Conservation (phyloP, 2,329 filamentous ascomycete genomes). For the Fusarium camptoceras region DNA sequence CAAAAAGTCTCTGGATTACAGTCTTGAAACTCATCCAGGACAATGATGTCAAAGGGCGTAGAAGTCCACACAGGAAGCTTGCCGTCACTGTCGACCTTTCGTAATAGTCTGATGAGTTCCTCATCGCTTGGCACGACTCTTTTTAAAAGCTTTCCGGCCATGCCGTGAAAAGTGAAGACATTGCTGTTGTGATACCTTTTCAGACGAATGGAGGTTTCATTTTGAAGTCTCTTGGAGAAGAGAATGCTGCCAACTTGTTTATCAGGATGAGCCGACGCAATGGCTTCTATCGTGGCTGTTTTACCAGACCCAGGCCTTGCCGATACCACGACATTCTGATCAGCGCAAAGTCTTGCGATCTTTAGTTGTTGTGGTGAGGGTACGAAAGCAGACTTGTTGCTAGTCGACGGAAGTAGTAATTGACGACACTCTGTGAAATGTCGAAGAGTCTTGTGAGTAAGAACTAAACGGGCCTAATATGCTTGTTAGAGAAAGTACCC, state of each 20-base stretch:
- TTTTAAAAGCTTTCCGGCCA: constrained; percentile 41
- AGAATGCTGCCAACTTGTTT: constrained; percentile 42
- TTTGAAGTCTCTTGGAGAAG: constrained; percentile 46
- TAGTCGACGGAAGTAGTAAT: background rate
- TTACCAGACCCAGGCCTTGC: constrained; percentile 51
- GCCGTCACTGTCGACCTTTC: background rate
- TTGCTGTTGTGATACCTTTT: constrained; percentile 28
- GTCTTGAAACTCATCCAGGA: constrained; percentile 51
- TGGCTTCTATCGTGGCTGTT: constrained; percentile 48
- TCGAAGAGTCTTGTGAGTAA: background rate
- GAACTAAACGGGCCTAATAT: background rate
- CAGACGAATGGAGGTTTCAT: constrained; percentile 44
- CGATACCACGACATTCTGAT: constrained; percentile 49
- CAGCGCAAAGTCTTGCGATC: constrained; percentile 40
- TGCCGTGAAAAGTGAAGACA: constrained; percentile 46
- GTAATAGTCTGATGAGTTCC: constrained; percentile 22
- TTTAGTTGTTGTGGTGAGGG: constrained; percentile 45
- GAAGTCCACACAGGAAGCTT: constrained; percentile 38
- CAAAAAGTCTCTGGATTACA: constrained; percentile 47
- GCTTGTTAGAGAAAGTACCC: background rate
- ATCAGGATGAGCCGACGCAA: constrained; percentile 42
- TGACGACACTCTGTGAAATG: background rate
- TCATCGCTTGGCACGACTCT: constrained; percentile 31
- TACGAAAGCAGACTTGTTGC: constrained; percentile 7
- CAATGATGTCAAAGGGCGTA: constrained; percentile 47